Percentiles rank a stretch among this genome's conserved stretches.
Conservation (phyloP, 257 asterid species). For the Fraxinus cuspidata region DNA sequence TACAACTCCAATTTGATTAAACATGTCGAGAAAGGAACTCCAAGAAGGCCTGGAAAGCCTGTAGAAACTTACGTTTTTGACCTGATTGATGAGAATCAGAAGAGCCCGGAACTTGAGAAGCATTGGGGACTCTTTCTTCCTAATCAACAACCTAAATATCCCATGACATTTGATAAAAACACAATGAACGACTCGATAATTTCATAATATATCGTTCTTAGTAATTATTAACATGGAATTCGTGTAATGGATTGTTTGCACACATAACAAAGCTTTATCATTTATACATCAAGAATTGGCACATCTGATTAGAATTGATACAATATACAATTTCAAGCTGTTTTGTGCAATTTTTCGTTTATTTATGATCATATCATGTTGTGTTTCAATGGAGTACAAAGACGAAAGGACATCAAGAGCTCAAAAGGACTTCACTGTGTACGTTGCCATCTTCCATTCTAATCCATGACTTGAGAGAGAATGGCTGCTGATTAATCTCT, state of each 20-base stretch:
- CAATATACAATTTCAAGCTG: background rate
- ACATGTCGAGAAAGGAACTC: slow-evolving; percentile 20
- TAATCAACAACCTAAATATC: slow-evolving; percentile 25
- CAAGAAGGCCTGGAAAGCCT: slow-evolving; percentile 24
- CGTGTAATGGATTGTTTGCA: background rate
- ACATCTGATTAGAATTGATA: background rate
- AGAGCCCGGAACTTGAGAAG: slow-evolving; percentile 25
- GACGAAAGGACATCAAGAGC: slow-evolving; percentile 36
- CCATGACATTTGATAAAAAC: background rate
- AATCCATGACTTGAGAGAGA: slow-evolving; percentile 80
- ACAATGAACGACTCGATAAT: background rate
- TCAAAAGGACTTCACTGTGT: slow-evolving; percentile 62
- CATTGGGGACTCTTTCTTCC: slow-evolving; percentile 30
- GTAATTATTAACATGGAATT: background rate
- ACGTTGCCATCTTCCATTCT: slow-evolving; percentile 75
- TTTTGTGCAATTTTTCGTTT: background rate
- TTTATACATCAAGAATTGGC: slow-evolving; percentile 4
- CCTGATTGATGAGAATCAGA: slow-evolving; percentile 26
- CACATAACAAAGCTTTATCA: background rate
- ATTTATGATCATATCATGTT: background rate
- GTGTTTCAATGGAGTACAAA: too few relatives aligned
- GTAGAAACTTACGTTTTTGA: slow-evolving; percentile 17
- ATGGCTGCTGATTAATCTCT: slow-evolving; percentile 58
- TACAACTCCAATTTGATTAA: slow-evolving; percentile 26
- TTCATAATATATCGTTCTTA: background rate